Base-by-base conservation (phyloP, 164 flowering plant species). In the Macadamia integrifolia region DNA sequence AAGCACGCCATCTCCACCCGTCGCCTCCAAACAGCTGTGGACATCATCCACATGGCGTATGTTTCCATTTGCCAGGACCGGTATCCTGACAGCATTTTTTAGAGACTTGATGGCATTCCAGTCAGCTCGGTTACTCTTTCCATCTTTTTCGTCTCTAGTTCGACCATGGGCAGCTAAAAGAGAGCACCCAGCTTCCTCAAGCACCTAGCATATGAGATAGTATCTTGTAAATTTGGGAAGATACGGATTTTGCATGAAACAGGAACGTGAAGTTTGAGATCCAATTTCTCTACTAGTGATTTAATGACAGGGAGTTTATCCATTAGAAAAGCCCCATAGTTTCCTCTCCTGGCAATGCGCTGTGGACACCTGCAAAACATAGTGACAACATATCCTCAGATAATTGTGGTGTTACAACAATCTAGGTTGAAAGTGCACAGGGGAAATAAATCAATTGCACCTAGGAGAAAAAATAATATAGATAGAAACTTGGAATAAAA, bases 151-250 rank as follows among this genome's bases (percentile, higher is more conserved):
- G 69, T 90, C 94, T 70, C 97, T 85, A 31, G 90, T 92, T 69
- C 98, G 85, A 6, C 99, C 99, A 79, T 92, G 99, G 57, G 92
- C 98, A 31, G 98, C 98, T 60, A 95, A 74, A 43, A 95, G 96
- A 48, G 94, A 85, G 76, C 99, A 92, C 40, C 99, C 99, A 32
- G 98, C 97, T n/a, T 90, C 96, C 79, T 95, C 99, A 44, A 95
- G 79, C 99, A 92, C 71, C 76, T 89, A 12, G 99, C 99, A 80
- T 95, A 95, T n/a, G 74, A 74, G 46, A 92, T 68, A 2, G 99
- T 92, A 67, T 89, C 90, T 67, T 92, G 71, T 23, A 92, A 64
- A 61, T 85, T 70, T 46, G 99, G 96, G 66, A 92, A 94, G 59
- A 92, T 68, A 3, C 99, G 82, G 60, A 95, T 89, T 76, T 95